A percentile compares a stretch with the other conserved stretches of the same genome.
Evolutionary conservation across 495 filamentous ascomycete species (phyloP).

Genomic region (Sporormia fimetaria): DNA sequence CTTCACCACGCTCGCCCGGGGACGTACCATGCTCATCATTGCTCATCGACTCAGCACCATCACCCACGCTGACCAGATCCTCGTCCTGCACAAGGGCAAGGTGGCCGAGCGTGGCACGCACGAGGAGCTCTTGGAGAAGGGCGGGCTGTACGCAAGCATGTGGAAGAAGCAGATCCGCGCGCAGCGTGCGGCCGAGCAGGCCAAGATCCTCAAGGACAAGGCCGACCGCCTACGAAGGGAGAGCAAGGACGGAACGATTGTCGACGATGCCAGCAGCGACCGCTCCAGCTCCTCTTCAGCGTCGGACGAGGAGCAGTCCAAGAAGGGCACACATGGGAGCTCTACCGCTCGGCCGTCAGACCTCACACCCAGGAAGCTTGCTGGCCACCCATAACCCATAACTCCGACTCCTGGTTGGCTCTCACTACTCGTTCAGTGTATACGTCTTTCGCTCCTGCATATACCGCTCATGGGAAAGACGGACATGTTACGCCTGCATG

Average conservation of each 20-base stretch:
- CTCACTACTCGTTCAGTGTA: no score
- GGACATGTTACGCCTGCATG: no score
- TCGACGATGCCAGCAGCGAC: constrained; percentile 19
- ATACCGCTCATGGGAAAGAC: no score
- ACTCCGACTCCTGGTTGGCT: no score
- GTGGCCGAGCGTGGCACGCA: constrained; percentile 83
- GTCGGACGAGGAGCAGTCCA: constrained; percentile 29
- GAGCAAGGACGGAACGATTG: constrained; percentile 19
- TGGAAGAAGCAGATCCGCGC: constrained; percentile 92
- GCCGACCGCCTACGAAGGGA: constrained; percentile 44
- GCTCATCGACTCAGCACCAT: constrained; percentile 91
- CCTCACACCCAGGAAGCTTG: constrained; percentile 2
- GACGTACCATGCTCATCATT: constrained; percentile 76
- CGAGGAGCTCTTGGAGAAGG: constrained; percentile 62
- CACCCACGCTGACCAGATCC: constrained; percentile 84
- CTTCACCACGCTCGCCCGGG: constrained; percentile 63
- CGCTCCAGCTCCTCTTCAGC: constrained; percentile 12
- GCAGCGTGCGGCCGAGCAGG: constrained; percentile 70
- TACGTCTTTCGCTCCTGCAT: no score
- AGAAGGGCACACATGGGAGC: constrained; percentile 2
- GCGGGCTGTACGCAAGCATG: constrained; percentile 80
- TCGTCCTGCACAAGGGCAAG: constrained; percentile 76
- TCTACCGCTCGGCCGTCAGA: background rate
- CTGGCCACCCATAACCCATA: constrained; percentile 4
- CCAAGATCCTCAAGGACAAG: constrained; percentile 43